A percentile compares a stretch with the other conserved stretches of the same genome.
These are phyloP conservation scores for Dipteronia dyeriana DNA, from an alignment of 345 rosid species.

Conservation along the genomic window DNA sequence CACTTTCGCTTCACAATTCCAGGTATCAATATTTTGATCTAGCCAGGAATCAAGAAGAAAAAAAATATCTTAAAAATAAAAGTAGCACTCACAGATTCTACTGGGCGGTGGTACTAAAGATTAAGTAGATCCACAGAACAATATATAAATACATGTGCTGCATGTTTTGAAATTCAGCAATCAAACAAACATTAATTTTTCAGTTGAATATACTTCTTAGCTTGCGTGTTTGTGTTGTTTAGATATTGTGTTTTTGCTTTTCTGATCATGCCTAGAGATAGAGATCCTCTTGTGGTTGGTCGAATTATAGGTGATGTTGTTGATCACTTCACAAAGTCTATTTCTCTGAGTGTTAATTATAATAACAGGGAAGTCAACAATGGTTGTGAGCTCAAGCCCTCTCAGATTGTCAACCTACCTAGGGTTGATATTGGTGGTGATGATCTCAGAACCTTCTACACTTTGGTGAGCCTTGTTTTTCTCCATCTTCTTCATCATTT, in stretches of 20 bases:
- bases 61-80: neutral
- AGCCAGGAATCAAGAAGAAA: neutral
- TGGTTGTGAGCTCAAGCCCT: conserved; percentile 65
- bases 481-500: neutral
- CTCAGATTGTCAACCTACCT: conserved; percentile 51
- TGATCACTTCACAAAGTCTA: conserved; percentile 49
- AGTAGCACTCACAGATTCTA: neutral
- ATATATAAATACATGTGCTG: neutral
- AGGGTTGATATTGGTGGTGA: conserved; percentile 60
- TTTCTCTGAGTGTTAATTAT: conserved; percentile 41
- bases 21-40: conserved; percentile 7
- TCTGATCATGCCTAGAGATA: conserved; percentile 39
- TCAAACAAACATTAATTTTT: neutral
- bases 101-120: neutral
- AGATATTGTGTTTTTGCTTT: neutral
- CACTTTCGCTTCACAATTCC: conserved; percentile 6
- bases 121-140: neutral
- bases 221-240: no score
- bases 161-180: neutral
- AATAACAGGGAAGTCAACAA: conserved; percentile 41
- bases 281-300: conserved; percentile 61
- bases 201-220: neutral
- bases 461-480: conserved; percentile 37
- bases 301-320: conserved; percentile 64
- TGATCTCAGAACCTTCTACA: conserved; percentile 61